phyloP scores from a whole-genome alignment of 352 stramenopile species.

The Phytopythium montanum region DNA sequence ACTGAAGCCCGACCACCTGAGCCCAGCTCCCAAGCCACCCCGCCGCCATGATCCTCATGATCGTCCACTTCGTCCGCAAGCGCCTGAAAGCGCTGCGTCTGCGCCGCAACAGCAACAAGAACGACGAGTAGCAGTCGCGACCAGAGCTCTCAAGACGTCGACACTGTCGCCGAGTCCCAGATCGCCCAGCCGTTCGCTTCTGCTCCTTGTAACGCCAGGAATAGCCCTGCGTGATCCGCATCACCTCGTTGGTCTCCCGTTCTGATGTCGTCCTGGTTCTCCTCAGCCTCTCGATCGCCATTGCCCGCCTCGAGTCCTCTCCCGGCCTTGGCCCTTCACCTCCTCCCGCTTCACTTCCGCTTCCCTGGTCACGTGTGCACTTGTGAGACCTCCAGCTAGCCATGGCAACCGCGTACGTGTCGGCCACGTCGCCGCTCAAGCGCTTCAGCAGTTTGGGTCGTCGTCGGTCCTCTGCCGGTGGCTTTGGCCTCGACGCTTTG shows the following conservation, averaged over 20 bases:
- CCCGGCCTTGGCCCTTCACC: background rate
- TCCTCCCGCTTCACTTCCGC: background rate
- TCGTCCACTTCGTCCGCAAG: conserved; percentile 8
- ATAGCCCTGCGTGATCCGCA: background rate
- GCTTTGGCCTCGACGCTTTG: conserved; percentile 26
- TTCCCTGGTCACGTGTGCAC: background rate
- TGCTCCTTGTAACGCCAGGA: background rate
- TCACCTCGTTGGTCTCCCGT: background rate
- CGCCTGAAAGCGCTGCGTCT: background rate
- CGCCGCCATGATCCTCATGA: background rate
- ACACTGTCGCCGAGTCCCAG: background rate
- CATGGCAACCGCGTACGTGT: background rate
- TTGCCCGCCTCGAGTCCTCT: background rate
- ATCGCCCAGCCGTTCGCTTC: background rate
- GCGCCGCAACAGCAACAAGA: background rate
- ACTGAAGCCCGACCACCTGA: background rate
- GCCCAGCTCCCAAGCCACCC: background rate
- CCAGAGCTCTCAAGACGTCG: background rate
- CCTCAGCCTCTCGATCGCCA: background rate
- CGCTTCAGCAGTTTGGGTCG: background rate
- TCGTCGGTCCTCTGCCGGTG: background rate
- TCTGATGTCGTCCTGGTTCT: conserved; percentile 1
- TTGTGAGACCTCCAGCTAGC: background rate
- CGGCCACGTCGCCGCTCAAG: conserved; percentile 1
- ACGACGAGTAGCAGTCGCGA: background rate